phyloP scores from a whole-genome alignment of 495 filamentous ascomycete species.

The Hypoxylon fuscum region DNA sequence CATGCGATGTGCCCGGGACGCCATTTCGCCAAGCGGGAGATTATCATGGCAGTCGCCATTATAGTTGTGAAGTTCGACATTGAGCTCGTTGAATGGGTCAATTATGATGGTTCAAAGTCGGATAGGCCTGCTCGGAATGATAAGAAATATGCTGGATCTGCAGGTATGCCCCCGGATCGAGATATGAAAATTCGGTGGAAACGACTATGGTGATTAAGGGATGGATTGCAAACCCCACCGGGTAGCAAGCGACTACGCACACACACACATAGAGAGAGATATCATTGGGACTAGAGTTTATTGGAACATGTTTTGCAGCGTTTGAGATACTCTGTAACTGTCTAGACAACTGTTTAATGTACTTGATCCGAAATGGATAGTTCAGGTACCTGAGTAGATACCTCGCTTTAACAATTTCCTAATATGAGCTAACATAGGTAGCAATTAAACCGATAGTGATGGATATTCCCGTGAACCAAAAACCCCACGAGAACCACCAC shows the following conservation, averaged over 20 bases:
- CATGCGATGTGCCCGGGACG: constrained; percentile 57
- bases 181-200: constrained; percentile 44
- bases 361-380: too few relatives aligned
- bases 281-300: too few relatives aligned
- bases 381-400: too few relatives aligned
- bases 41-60: constrained; percentile 57
- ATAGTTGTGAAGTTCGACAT: constrained; percentile 64
- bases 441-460: constrained; percentile 25
- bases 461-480: constrained; percentile 33
- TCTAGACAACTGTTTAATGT: too few relatives aligned
- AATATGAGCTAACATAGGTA: too few relatives aligned
- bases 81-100: constrained; percentile 48
- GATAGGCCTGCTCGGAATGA: constrained; percentile 35
- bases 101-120: constrained; percentile 30
- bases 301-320: too few relatives aligned
- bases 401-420: too few relatives aligned
- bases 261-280: too few relatives aligned
- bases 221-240: too few relatives aligned
- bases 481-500: constrained; percentile 45
- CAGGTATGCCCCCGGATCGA: constrained; percentile 44
- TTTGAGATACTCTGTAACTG: too few relatives aligned
- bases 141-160: constrained; percentile 28
- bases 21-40: constrained; percentile 59
- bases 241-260: too few relatives aligned
- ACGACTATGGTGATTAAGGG: constrained; percentile 12